Conservation (phyloP, 345 rosid species). For the Eucalyptus viminalis region DNA sequence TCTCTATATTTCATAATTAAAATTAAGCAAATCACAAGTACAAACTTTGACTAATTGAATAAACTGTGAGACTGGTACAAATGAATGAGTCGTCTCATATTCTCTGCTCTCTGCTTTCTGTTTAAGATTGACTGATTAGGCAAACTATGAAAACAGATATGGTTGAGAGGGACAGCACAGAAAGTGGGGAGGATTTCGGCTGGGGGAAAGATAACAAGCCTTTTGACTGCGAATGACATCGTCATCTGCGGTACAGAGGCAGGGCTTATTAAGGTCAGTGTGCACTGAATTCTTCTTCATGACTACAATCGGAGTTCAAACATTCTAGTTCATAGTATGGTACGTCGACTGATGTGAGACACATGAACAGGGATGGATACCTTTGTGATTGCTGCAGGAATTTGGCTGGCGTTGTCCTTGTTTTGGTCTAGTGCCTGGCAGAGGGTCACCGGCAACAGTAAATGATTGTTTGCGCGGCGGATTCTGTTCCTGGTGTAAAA, state of each 20-base stretch:
- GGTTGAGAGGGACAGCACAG: slow-evolving; percentile 75
- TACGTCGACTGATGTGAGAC: background rate
- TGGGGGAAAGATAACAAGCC: slow-evolving; percentile 84
- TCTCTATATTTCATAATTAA: background rate
- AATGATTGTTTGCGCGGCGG: background rate
- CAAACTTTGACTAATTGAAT: background rate
- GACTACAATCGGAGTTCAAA: too few relatives aligned
- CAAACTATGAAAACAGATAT: slow-evolving; percentile 29
- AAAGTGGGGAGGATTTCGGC: slow-evolving; percentile 86
- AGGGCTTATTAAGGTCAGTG: slow-evolving; percentile 68
- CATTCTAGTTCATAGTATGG: background rate
- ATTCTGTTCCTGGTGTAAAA: background rate
- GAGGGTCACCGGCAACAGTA: background rate
- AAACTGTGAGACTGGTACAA: background rate
- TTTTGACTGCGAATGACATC: slow-evolving; percentile 64
- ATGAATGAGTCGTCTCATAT: background rate
- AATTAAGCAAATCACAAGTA: background rate
- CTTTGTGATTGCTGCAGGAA: slow-evolving; percentile 18
- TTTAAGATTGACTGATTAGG: background rate
- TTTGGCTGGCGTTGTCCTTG: background rate
- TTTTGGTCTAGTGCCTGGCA: background rate
- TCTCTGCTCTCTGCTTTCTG: background rate
- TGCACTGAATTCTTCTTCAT: background rate
- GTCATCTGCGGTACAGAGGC: slow-evolving; percentile 82
- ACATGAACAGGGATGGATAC: slow-evolving; percentile 76